phyloP scores from a whole-genome alignment of 139 green algal species.

The Spirogloea muscicola region DNA sequence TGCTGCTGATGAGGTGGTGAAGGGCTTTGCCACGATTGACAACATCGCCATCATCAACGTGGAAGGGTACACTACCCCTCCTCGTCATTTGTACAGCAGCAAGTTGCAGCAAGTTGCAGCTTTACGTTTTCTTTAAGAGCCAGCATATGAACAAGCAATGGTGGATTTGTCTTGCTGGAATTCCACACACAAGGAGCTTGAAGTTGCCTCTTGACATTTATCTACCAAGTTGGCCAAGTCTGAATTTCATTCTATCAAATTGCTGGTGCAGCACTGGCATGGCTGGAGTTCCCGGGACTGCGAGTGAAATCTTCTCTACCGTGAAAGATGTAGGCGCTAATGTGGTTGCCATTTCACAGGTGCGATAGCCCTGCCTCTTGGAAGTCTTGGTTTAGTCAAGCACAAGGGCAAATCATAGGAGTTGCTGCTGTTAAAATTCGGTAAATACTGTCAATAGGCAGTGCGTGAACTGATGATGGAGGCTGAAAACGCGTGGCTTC shows the following conservation, averaged over 20 bases:
- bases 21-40: constrained; percentile 96
- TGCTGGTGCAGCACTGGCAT: constrained; percentile 72
- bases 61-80: constrained; percentile 60
- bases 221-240: background rate
- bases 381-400: background rate
- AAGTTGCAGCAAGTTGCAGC: too few species aligned
- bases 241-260: background rate
- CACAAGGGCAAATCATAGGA: background rate
- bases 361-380: background rate
- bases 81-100: too few species aligned
- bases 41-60: constrained; percentile 88
- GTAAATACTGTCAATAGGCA: background rate
- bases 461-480: background rate
- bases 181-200: background rate
- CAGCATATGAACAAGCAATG: too few species aligned
- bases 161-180: too few species aligned
- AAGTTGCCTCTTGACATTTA: background rate
- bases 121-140: background rate
- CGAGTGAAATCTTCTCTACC: constrained; percentile 75
- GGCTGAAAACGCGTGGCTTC: background rate
- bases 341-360: constrained; percentile 96
- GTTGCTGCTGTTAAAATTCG: background rate
- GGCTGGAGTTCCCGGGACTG: constrained; percentile 91
- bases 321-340: constrained; percentile 84
- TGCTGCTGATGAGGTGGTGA: constrained; percentile 57